Evolutionary conservation across 495 filamentous ascomycete species (phyloP), one percentile per base, ranked within the genome.

Genomic region (Penicillium cosmopolitanum): DNA sequence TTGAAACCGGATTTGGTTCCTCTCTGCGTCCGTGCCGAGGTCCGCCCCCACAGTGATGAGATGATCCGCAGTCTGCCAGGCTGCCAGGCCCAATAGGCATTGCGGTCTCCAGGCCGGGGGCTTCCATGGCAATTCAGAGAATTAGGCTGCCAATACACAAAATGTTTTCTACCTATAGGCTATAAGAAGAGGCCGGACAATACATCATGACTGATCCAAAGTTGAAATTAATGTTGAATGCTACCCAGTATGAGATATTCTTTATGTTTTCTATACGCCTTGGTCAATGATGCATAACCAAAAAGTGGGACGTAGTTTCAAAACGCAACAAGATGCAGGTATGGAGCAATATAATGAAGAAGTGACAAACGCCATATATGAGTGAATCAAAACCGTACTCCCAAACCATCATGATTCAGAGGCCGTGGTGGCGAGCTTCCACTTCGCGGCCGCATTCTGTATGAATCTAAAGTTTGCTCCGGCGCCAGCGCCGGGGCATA

Each of bases 391-490:
- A 64, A 67, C 23, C 61, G 55, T 46, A 73, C 53, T 19, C 66
- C 73, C 13, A 73, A 38, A 5, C 69, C 65, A 58, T 62, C 62
- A 50, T 62, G 69, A 21, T 62, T 47, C 16, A 25, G 25, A 25
- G 70, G 66, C 2, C 51, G 63, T 9, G 60, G 77, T 75, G 44
- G 88, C 77, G 51, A 89, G 81, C 73, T 89, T 80, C 72, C 85
- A 85, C 77, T 78, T 55, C 71, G 68, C 58, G 65, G 65, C 57
- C 65, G 73, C 55, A 59, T 56, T 0, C 53, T 60, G 19, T 62
- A 66, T 48, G 46, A 3, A 15, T 48, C 11, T n/a, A 28, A 28
- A 23, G 7, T 25, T 48, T 5, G 44, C 25, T 66, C 68, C 33
- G 67, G 43, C 43, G 57, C 56, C 21, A 55, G 66, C 5, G 63